Conservation (phyloP, 768 basidiomycete species). For the Suillus variegatus region DNA sequence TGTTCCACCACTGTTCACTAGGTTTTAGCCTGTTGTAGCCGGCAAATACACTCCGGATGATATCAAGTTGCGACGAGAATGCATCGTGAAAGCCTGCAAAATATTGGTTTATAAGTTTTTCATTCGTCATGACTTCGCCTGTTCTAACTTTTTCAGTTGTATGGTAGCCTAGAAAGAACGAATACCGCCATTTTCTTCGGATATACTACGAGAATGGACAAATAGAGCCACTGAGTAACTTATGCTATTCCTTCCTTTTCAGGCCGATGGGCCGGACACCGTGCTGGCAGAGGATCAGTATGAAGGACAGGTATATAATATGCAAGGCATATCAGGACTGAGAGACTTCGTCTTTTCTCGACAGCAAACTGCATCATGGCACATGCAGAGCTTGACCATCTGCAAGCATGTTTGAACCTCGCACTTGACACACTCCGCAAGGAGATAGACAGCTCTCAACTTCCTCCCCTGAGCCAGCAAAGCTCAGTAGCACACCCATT, state of each 20-base stretch:
- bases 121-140: neutral
- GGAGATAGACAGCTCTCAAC: constrained; percentile 1
- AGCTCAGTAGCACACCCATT: constrained; percentile 6
- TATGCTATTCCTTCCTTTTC: neutral
- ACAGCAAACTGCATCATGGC: neutral
- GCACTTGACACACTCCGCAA: constrained; percentile 2
- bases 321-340: neutral
- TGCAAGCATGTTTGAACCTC: constrained; percentile 4
- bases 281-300: neutral
- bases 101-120: neutral
- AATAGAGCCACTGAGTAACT: neutral
- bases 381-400: neutral
- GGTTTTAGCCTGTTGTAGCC: neutral
- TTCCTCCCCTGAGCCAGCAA: neutral
- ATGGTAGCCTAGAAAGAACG: neutral
- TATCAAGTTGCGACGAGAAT: neutral
- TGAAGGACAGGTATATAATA: neutral
- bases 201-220: neutral
- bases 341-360: neutral
- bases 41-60: neutral
- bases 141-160: neutral
- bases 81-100: neutral
- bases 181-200: neutral
- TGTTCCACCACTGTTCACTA: neutral
- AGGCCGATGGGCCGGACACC: neutral